Evolutionary conservation across 441 rosid species (phyloP), one percentile per base, ranked within the genome.

Genomic region (Pelargonium cotyledonis): DNA sequence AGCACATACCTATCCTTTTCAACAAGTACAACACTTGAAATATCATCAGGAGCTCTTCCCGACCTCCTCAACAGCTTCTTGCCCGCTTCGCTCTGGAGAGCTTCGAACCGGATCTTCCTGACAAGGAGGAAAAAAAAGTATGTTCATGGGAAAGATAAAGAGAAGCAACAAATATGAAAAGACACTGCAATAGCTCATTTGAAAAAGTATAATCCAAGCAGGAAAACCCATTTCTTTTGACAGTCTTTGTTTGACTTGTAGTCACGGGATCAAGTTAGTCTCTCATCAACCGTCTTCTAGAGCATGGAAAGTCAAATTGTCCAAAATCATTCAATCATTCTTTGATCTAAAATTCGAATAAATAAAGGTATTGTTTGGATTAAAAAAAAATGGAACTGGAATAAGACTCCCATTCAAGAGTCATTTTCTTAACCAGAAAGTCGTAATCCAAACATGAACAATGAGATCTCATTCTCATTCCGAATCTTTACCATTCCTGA

Each of bases 31-130:
- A 94, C 95, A 66, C 98, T 94, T 0, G 98, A 94, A 74, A 94
- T 91, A 81, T 91, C 98, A 77, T 94, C 93, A 40, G 97, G 96
- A 77, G 86, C 97, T 84, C 97, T 86, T 72, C 93, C 97, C 8
- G 97, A 91, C 64, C 96, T 83, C 83, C 82, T 79, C n/a, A 94
- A 72, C 40, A 94, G 83, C 16, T 86, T 86, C 83, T 75, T 84
- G 18, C 98, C 98, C 1, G 89, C 84, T 80, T 89, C 91, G 43
- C 97, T 91, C 78, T 91, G 93, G 61, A 91, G 90, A 65, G 98
- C 92, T 81, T 89, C 93, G 5, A 84, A 94, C 81, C 98, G 89
- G 29, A 94, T 89, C 73, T 80, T 81, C 88, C 98, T 94, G 83
- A 15, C 23, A 65, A 55, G 15, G 29, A 15, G 35, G 8, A 18